Evolutionary conservation across 257 asterid species (phyloP).

Genomic region (Jacaranda mimosifolia): DNA sequence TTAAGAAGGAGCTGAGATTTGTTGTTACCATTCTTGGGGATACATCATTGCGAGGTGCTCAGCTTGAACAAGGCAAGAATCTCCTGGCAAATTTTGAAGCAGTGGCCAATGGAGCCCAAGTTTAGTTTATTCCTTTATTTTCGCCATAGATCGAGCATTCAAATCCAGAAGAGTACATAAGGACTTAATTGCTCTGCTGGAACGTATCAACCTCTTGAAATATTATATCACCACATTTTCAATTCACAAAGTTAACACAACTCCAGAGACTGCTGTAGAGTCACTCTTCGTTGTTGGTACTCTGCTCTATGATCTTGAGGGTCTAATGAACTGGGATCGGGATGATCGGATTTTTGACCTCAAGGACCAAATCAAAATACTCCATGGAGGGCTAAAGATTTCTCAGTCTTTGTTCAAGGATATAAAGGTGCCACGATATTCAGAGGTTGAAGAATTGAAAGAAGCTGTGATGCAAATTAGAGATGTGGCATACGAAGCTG

Average conservation of each 20-base stretch:
- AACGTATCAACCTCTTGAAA: background rate
- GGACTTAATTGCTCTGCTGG: background rate
- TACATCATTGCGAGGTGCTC: background rate
- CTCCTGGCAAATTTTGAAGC: background rate
- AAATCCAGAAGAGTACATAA: background rate
- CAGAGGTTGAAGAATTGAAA: too few species aligned
- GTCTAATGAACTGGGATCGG: too few species aligned
- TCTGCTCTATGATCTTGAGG: too few species aligned
- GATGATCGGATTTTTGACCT: background rate
- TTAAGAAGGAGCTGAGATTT: background rate
- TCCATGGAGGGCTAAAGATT: background rate
- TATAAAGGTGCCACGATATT: too few species aligned
- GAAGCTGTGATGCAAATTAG: too few species aligned
- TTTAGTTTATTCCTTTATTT: slow-evolving; percentile 23
- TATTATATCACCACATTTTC: background rate
- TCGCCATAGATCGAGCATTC: background rate
- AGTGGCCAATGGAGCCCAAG: background rate
- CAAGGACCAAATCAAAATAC: background rate
- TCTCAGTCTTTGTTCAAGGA: too few species aligned
- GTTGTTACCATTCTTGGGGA: background rate
- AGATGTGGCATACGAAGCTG: too few species aligned
- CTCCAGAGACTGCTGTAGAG: too few species aligned
- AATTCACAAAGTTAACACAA: too few species aligned
- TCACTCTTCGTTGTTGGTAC: too few species aligned
- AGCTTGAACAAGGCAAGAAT: background rate